These are phyloP conservation scores for Digitaria exilis DNA, from an alignment of 202 grass and related monocot species.

Conservation along the genomic window DNA sequence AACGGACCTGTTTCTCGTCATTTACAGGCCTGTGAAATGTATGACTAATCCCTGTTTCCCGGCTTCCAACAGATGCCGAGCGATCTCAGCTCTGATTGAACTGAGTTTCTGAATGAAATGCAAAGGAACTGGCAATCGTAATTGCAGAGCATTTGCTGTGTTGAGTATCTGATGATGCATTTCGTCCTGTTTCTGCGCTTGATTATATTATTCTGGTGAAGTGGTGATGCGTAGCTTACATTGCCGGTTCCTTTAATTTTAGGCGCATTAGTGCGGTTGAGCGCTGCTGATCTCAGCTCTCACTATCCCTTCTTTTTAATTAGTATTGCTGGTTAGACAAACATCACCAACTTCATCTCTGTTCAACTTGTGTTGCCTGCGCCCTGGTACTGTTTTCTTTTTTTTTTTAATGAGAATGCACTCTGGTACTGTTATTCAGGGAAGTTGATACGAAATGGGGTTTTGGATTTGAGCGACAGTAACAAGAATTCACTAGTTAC, in stretches of 20 bases:
- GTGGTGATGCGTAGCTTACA: not conserved
- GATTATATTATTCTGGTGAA: not conserved
- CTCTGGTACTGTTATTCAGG: not conserved
- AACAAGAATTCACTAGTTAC: too few species aligned
- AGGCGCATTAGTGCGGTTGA: not conserved
- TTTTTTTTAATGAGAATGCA: too few species aligned
- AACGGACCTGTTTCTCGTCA: not conserved
- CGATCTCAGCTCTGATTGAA: slow-evolving; percentile 23
- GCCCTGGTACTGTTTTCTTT: too few species aligned
- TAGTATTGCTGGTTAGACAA: not conserved
- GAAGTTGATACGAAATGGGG: too few species aligned
- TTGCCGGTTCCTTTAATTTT: not conserved
- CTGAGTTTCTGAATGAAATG: not conserved
- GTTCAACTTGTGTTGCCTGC: not conserved
- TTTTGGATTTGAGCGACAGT: too few species aligned
- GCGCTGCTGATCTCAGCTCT: not conserved
- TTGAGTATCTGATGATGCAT: not conserved
- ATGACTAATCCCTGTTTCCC: not conserved
- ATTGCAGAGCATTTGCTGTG: not conserved
- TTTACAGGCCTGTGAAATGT: slow-evolving; percentile 20
- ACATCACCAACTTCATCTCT: not conserved
- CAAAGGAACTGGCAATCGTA: not conserved
- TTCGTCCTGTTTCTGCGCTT: too few species aligned
- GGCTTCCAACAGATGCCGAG: slow-evolving; percentile 3
- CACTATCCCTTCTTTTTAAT: not conserved